These are phyloP conservation scores for Aspergillus thermomutatus DNA, from an alignment of 2,329 filamentous ascomycete species.

Conservation along the genomic window DNA sequence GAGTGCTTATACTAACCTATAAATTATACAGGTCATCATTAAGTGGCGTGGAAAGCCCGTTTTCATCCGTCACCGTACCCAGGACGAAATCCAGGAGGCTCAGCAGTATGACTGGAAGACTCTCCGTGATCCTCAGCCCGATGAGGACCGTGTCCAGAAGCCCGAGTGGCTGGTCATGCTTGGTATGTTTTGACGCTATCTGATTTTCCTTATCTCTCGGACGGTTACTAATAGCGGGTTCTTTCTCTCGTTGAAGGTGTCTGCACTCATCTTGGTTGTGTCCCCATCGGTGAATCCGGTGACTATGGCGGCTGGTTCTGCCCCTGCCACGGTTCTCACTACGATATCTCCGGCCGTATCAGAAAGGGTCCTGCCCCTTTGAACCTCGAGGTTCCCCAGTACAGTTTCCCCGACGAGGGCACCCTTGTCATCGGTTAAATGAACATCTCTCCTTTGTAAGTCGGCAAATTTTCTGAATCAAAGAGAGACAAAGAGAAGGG, in stretches of 20 bases:
- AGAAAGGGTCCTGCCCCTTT: constrained; percentile 95
- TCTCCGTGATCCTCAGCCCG: constrained; percentile 86
- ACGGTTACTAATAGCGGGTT: background rate
- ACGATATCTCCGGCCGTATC: constrained; percentile 98
- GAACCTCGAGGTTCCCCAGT: constrained; percentile 91
- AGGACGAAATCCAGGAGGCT: constrained; percentile 89
- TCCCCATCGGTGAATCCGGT: constrained; percentile 97
- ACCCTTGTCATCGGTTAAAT: constrained; percentile 89
- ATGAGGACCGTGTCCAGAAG: constrained; percentile 93
- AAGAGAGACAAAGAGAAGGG: constrained; percentile 1
- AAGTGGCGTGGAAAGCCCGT: constrained; percentile 99
- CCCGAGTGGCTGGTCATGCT: constrained; percentile 99
- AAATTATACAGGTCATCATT: constrained; percentile 74
- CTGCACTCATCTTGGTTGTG: constrained; percentile 98
- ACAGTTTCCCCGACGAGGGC: constrained; percentile 89
- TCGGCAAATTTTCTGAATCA: constrained; percentile 2
- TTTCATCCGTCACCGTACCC: constrained; percentile 98
- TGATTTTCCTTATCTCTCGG: background rate
- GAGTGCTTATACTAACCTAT: constrained; percentile 13
- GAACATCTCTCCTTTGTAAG: constrained; percentile 5
- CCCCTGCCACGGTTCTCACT: constrained; percentile 99
- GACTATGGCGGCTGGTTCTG: constrained; percentile 99
- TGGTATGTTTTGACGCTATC: constrained; percentile 55
- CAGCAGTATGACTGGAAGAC: constrained; percentile 78
- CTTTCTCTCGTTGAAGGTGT: constrained; percentile 60